phyloP scores from a whole-genome alignment of 176 grass and related monocot species.

The Paspalum notatum region DNA sequence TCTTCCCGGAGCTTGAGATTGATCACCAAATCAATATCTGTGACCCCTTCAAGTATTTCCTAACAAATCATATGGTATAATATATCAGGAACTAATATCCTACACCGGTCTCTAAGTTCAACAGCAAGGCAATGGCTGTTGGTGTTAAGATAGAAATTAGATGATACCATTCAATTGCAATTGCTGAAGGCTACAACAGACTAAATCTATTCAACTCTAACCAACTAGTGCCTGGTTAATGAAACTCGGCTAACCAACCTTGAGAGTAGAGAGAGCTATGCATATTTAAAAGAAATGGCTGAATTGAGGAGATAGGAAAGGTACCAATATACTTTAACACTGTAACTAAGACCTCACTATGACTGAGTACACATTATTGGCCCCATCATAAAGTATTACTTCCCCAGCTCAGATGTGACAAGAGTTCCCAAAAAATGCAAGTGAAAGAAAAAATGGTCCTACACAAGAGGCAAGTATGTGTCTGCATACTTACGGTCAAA shows the following conservation, averaged over 20 bases:
- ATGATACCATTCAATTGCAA: neutral
- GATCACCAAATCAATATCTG: constrained; percentile 89
- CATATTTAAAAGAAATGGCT: neutral
- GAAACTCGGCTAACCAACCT: neutral
- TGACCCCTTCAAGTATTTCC: constrained; percentile 96
- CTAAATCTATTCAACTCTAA: neutral
- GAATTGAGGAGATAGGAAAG: neutral
- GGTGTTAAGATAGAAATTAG: neutral
- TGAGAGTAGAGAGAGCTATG: neutral
- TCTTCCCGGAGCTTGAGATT: constrained; percentile 90
- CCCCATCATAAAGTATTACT: neutral
- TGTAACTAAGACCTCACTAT: neutral
- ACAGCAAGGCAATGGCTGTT: neutral
- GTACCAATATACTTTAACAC: neutral
- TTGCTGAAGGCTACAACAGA: neutral
- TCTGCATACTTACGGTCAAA: constrained; percentile 54
- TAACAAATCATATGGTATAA: constrained; percentile 33
- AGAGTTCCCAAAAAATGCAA: neutral
- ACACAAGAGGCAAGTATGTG: constrained; percentile 38
- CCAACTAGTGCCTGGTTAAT: neutral
- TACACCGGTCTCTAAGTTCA: neutral
- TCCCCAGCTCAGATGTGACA: neutral
- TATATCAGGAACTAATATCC: neutral
- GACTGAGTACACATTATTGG: neutral
- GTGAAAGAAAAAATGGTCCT: neutral